These are phyloP conservation scores for Cryptococcus jaspeensis DNA, from an alignment of 1,284 basidiomycete species.

Conservation along the genomic window DNA sequence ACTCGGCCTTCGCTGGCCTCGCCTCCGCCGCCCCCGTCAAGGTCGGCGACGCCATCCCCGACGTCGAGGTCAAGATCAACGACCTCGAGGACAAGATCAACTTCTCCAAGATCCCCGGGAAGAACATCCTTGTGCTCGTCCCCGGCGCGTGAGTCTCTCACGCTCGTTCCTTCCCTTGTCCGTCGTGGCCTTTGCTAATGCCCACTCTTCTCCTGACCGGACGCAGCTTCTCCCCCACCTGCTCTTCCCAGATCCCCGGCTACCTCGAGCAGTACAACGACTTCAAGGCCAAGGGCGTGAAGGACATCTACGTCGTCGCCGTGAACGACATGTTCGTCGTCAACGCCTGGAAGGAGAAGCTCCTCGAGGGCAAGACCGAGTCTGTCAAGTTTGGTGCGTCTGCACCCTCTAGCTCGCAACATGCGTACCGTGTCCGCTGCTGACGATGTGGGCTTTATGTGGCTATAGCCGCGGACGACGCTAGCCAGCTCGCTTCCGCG, in stretches of 20 bases:
- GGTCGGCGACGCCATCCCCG: constrained; percentile 55
- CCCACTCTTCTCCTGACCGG: not conserved
- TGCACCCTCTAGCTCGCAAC: not conserved
- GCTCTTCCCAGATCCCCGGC: constrained; percentile 60
- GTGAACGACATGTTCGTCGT: constrained; percentile 68
- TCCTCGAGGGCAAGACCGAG: constrained; percentile 50
- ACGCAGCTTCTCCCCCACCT: constrained; percentile 60
- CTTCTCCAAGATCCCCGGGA: constrained; percentile 60
- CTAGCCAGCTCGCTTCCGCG: constrained; percentile 59
- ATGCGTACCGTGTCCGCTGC: not conserved
- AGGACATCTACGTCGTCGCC: constrained; percentile 64
- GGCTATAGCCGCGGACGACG: constrained; percentile 62
- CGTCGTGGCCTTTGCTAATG: not conserved
- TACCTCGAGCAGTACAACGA: constrained; percentile 63
- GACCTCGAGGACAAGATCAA: constrained; percentile 56
- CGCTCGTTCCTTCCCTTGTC: not conserved
- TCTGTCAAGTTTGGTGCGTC: constrained; percentile 45
- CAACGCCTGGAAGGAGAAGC: constrained; percentile 67
- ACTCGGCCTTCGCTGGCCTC: constrained; percentile 58
- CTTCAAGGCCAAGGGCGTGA: constrained; percentile 69
- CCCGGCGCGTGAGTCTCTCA: constrained; percentile 41
- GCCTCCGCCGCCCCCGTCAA: constrained; percentile 57
- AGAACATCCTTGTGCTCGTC: constrained; percentile 65
- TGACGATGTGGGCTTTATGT: not conserved
- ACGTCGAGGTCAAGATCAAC: constrained; percentile 61